Base-by-base conservation (phyloP, 257 asterid genomes). In the Eustoma russellianum region DNA sequence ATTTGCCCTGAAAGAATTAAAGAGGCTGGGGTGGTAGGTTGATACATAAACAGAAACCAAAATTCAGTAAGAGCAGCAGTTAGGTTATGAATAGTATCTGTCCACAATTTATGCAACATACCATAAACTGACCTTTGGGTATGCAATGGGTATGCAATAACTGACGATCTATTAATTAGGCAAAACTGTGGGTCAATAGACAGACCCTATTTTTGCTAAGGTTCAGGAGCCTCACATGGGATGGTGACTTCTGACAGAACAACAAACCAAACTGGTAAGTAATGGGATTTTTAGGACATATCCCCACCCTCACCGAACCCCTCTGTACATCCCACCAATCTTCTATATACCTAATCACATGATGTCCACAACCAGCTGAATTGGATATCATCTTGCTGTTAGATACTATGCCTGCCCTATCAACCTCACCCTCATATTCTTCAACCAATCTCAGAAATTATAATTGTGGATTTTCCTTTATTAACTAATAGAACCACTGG, bases 311-410 rank as follows among this genome's bases (percentile, higher is more conserved):
- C 82, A 76, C 72, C 41, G 58, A 78, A 68, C 77, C 60, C 69
- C 12, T 2, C n/a, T n/a, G n/a, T n/a, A 4, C 43, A 38, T 38
- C 9, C 43, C 30, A 24, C 30, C 30, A 24, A 4, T 24, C 72
- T 70, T 69, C 68, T 69, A 41, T 58, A 38, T 74, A 81, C 94
- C 96, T 78, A 79, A 74, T 75, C 93, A 87, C 93, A 81, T 81
- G 93, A 70, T 51, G 13, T 67, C 75, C 86, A 79, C 73, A 54
- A 68, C 63, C 70, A 17, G 55, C 52, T 71, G 79, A 76, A 77
- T 77, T 77, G 87, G 77, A 75, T 60, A 68, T 70, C 88, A 71
- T 74, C 72, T 68, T 63, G 60, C 66, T 61, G 59, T 70, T 73
- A 53, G 63, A 34, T 62, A 65, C 72, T 66, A 65, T 67, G 80